phyloP scores from a whole-genome alignment of 768 basidiomycete genomes.

The Galerina sulciceps region DNA sequence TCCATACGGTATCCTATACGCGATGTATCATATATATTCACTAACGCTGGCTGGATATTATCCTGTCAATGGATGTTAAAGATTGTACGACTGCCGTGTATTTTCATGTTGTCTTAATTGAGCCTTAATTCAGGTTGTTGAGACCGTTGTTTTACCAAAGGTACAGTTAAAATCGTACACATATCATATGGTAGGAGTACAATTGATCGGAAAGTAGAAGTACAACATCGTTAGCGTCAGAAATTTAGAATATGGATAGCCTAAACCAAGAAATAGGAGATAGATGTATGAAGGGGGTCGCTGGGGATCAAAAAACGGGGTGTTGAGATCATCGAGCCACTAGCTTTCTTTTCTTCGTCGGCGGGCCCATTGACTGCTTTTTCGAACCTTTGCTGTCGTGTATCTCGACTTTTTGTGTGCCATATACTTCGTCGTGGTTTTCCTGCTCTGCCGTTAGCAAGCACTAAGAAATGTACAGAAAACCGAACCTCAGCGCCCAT shows the following conservation, averaged over 20 bases:
- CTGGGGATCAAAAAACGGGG: not conserved
- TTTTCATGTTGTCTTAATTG: too few species aligned
- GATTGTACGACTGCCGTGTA: too few species aligned
- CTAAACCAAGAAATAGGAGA: not conserved
- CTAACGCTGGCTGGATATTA: constrained; percentile 10
- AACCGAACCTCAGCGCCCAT: constrained; percentile 58
- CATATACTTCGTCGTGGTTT: constrained; percentile 41
- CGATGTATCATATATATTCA: constrained; percentile 32
- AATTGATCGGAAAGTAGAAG: not conserved
- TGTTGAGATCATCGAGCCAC: constrained; percentile 14
- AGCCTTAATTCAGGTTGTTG: too few species aligned
- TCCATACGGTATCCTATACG: constrained; percentile 18
- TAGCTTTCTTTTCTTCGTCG: constrained; percentile 40
- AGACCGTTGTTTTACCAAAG: too few species aligned
- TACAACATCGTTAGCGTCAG: too few species aligned
- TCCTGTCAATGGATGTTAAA: not conserved
- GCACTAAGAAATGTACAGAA: not conserved
- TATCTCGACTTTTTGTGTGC: constrained; percentile 22
- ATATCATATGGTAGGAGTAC: not conserved
- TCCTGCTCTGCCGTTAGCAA: constrained; percentile 30
- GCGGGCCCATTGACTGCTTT: constrained; percentile 24
- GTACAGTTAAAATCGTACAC: too few species aligned
- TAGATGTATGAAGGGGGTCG: not conserved
- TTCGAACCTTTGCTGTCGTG: constrained; percentile 13
- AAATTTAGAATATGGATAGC: not conserved